These are phyloP conservation scores for Nowakowskiella sp. DNA, from an alignment of 192 early-diverging fungal genomes.

Conservation along the genomic window DNA sequence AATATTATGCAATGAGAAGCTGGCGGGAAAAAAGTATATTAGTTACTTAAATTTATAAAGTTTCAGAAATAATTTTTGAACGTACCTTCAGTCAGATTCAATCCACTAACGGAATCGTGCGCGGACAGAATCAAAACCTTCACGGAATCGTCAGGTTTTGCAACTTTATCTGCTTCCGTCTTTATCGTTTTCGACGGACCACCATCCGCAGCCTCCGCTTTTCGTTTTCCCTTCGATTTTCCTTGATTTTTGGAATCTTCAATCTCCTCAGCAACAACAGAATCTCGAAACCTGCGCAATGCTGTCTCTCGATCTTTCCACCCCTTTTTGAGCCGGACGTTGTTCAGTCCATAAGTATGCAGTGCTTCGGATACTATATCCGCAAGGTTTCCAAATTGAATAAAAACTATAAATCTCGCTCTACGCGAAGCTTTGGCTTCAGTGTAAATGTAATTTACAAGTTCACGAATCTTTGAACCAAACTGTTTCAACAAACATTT, in stretches of 20 bases:
- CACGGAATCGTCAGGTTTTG: conserved; percentile 6
- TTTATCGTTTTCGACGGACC: background rate
- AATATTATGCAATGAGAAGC: background rate
- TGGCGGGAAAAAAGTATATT: background rate
- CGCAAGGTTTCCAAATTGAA: conserved; percentile 8
- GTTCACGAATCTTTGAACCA: conserved; percentile 16
- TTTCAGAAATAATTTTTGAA: no score
- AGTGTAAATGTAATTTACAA: conserved; percentile 3
- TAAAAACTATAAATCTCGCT: conserved; percentile 8
- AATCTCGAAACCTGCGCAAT: conserved; percentile 7
- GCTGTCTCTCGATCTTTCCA: conserved; percentile 4
- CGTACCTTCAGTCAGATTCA: conserved; percentile 21
- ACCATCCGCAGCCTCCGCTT: background rate
- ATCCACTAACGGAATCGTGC: conserved; percentile 16
- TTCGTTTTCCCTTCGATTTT: background rate
- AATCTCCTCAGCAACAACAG: no score
- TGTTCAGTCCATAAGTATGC: conserved; percentile 9
- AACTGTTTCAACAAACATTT: no score
- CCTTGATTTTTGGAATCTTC: background rate
- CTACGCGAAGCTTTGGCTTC: background rate
- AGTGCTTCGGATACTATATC: conserved; percentile 6
- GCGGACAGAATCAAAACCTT: conserved; percentile 18
- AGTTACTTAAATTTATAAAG: no score
- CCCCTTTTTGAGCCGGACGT: conserved; percentile 8
- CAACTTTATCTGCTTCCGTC: no score